A percentile compares a stretch with the other conserved stretches of the same genome.
These are phyloP conservation scores for Neurospora discreta DNA, from an alignment of 495 filamentous ascomycete species.

Conservation along the genomic window DNA sequence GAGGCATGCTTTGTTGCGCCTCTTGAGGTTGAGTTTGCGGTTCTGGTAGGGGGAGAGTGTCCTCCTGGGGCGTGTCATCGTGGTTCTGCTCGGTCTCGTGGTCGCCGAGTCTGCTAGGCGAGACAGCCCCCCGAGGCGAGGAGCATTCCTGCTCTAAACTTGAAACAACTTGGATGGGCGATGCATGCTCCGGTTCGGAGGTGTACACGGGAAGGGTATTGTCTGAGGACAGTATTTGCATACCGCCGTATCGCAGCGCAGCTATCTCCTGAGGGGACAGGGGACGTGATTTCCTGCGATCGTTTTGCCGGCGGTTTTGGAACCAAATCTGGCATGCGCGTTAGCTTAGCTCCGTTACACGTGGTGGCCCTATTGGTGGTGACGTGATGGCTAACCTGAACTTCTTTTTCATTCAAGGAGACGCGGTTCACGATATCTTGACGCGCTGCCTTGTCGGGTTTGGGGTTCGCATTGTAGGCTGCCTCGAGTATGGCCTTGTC, in stretches of 20 bases:
- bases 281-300: constrained; percentile 81
- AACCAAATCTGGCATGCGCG: constrained; percentile 77
- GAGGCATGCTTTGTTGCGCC: neutral
- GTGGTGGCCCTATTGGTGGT: neutral
- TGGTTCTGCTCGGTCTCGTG: constrained; percentile 5
- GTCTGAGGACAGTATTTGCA: constrained; percentile 41
- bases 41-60: neutral
- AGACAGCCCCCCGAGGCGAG: constrained; percentile 3
- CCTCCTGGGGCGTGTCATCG: neutral
- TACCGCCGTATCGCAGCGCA: constrained; percentile 44
- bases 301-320: constrained; percentile 92
- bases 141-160: constrained; percentile 2
- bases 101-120: neutral
- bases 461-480: constrained; percentile 75
- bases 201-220: constrained; percentile 10
- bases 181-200: constrained; percentile 8
- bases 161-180: constrained; percentile 12
- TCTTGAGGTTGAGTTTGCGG: neutral
- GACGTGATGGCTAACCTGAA: constrained; percentile 58
- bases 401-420: constrained; percentile 89
- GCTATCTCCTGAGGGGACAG: constrained; percentile 71
- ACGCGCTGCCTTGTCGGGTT: constrained; percentile 85
- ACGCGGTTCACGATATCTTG: constrained; percentile 74
- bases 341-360: neutral
- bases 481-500: constrained; percentile 86